phyloP scores from a whole-genome alignment of 257 asterid species.

The Rhazya stricta region DNA sequence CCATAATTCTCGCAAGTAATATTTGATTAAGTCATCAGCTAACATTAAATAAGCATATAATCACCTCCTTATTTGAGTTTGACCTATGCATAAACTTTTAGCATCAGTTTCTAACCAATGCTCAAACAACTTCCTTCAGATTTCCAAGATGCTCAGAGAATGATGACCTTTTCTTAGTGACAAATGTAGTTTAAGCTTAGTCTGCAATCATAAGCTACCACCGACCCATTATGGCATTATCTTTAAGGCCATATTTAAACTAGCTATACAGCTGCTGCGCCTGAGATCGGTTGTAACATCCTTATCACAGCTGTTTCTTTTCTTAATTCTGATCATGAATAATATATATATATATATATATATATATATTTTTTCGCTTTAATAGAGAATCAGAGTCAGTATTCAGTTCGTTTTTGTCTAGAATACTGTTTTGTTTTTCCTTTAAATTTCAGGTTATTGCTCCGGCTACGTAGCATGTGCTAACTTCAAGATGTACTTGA shows the following conservation, averaged over 20 bases:
- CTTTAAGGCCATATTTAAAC: background rate
- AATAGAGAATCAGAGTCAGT: background rate
- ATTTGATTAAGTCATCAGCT: background rate
- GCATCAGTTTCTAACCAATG: too few relatives aligned
- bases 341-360: too few relatives aligned
- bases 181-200: background rate
- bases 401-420: background rate
- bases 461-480: background rate
- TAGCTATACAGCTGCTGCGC: slow-evolving; percentile 1
- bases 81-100: background rate
- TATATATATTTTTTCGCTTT: background rate
- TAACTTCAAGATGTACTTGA: background rate
- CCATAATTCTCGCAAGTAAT: background rate
- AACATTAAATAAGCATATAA: too few relatives aligned
- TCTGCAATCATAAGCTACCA: background rate
- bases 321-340: background rate
- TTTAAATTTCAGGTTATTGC: background rate
- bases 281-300: background rate
- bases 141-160: too few relatives aligned
- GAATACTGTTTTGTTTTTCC: too few relatives aligned
- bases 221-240: slow-evolving; percentile 13
- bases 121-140: too few relatives aligned
- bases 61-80: background rate
- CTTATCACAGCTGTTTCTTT: slow-evolving; percentile 1
- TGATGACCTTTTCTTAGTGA: too few relatives aligned